These are phyloP conservation scores for Monilinia polystroma DNA, from an alignment of 2,329 filamentous ascomycete species.

Conservation along the genomic window DNA sequence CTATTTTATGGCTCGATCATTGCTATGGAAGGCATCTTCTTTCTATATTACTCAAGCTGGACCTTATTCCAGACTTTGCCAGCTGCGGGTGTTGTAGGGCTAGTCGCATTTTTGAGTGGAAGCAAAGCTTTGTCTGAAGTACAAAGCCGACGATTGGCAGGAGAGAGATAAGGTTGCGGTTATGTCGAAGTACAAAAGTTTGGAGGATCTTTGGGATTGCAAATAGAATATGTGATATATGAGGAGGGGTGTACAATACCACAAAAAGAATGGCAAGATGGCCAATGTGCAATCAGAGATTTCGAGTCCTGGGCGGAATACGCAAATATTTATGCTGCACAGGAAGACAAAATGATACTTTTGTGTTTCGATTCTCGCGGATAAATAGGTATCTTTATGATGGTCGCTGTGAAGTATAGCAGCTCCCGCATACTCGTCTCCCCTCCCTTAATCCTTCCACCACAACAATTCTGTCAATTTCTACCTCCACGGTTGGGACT, in stretches of 20 bases:
- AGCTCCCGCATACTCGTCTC: background rate
- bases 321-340: background rate
- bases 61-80: constrained; percentile 88
- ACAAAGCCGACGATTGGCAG: constrained; percentile 79
- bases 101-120: constrained; percentile 79
- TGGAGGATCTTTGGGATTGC: constrained; percentile 9
- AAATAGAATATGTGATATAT: constrained; percentile 8
- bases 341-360: background rate
- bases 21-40: constrained; percentile 87
- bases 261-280: constrained; percentile 1
- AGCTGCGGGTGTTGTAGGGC: constrained; percentile 63
- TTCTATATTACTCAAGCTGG: constrained; percentile 91
- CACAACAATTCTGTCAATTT: background rate
- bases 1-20: constrained; percentile 86
- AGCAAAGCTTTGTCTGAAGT: constrained; percentile 90
- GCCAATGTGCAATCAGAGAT: background rate
- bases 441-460: background rate
- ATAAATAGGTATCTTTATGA: constrained; percentile 18
- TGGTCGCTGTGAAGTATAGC: background rate
- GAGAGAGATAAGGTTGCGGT: constrained; percentile 32
- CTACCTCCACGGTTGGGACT: background rate
- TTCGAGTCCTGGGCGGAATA: no score
- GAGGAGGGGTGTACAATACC: constrained; percentile 19
- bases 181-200: constrained; percentile 1
- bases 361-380: background rate